Evolutionary conservation across 179 eudicot species (phyloP).

Genomic region (Vitellaria paradoxa): DNA sequence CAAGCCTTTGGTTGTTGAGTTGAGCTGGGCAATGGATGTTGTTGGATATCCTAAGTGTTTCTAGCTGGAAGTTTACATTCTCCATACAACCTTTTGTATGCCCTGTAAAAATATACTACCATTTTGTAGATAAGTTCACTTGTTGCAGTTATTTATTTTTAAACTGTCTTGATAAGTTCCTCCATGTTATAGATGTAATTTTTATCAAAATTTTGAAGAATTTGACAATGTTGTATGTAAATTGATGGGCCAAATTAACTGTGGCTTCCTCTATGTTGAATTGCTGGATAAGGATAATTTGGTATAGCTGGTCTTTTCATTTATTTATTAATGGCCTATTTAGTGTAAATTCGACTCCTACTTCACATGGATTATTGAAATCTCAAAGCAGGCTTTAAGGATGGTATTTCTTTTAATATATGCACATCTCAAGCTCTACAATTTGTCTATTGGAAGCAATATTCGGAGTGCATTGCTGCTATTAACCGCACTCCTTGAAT

Average conservation of each 20-base stretch:
- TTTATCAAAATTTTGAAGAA: background rate
- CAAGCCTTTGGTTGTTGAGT: background rate
- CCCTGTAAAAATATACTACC: background rate
- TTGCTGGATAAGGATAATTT: background rate
- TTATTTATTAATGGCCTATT: background rate
- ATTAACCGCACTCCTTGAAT: too few species aligned
- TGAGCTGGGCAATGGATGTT: background rate
- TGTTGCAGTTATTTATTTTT: background rate
- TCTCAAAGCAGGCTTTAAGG: background rate
- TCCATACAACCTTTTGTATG: background rate
- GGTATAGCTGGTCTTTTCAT: background rate
- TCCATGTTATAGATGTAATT: background rate
- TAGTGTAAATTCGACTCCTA: background rate
- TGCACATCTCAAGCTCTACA: background rate
- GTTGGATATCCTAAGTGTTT: background rate
- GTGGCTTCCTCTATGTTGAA: background rate
- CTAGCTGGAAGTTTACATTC: background rate
- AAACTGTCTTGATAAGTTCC: background rate
- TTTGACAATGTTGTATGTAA: background rate
- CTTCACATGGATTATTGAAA: background rate
- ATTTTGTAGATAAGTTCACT: background rate
- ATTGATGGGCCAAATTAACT: background rate
- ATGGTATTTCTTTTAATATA: background rate
- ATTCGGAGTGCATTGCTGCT: too few species aligned
- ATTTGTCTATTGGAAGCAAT: too few species aligned